Evolutionary conservation across 169 alveolate genomes (phyloP).

Genomic region (Cystoisospora suis): DNA sequence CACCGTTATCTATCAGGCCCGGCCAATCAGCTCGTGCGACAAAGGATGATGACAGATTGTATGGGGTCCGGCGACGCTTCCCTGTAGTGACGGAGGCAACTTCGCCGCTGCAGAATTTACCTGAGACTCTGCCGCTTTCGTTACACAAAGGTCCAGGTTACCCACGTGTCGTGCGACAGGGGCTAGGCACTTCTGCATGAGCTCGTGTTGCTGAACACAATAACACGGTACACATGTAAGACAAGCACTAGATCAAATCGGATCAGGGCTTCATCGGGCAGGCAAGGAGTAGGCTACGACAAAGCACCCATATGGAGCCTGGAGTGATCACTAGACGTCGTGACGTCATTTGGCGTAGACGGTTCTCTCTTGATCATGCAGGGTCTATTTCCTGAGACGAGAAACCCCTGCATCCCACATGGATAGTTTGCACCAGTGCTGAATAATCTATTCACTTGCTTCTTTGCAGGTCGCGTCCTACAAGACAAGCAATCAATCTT

Average conservation of each 20-base stretch:
- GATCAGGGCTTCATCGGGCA: neutral
- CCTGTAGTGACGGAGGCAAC: conserved; percentile 22
- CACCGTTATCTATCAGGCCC: neutral
- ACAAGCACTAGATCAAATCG: neutral
- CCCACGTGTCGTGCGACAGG: conserved; percentile 25
- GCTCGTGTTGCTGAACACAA: conserved; percentile 26
- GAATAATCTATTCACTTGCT: too few relatives aligned
- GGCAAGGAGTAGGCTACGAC: too few relatives aligned
- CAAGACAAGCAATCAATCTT: too few relatives aligned
- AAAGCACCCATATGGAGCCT: too few relatives aligned
- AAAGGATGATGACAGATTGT: conserved; percentile 12
- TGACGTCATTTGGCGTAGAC: too few relatives aligned
- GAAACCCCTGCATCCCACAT: too few relatives aligned
- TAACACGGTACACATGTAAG: neutral
- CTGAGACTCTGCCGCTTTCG: neutral
- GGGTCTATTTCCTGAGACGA: too few relatives aligned
- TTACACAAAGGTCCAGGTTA: neutral
- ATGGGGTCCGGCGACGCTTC: conserved; percentile 4
- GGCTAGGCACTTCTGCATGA: conserved; percentile 4
- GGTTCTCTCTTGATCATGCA: too few relatives aligned
- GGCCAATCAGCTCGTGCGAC: conserved; percentile 12
- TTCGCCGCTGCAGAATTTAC: neutral
- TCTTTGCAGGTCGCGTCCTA: too few relatives aligned
- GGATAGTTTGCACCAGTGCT: too few relatives aligned
- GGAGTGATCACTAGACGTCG: too few relatives aligned